Evolutionary conservation across 371 early-diverging fungal species (phyloP), one percentile per base, ranked within the genome.

Genomic region (Apophysomyces ossiformis): DNA sequence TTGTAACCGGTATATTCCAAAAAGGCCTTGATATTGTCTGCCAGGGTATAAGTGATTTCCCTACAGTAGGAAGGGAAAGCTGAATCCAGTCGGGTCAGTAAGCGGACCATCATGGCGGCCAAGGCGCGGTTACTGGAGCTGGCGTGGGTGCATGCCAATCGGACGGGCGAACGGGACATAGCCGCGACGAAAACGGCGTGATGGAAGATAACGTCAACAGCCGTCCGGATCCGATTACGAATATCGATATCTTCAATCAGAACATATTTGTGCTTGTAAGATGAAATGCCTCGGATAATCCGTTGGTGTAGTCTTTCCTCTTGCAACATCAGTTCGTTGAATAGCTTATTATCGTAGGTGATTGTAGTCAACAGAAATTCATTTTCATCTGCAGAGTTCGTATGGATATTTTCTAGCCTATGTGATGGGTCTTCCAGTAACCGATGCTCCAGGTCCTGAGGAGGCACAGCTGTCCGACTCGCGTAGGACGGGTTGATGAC

Each of bases 11-110:
- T 77, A 43, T 81, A 81, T 65, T 81, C 82, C 62, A 81, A 60
- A 64, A 78, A 81, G 2, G 82, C 82, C 56, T 81, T 81, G 43
- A 81, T 75, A 37, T 81, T 71, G 37, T 81, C 82, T n/a, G 82
- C 76, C 26, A 78, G 56, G 15, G 82, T 81, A 61, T 74, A 81
- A 4, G 82, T 78, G 41, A 81, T 76, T 66, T 81, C 82, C 37
- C 75, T 70, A 60, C 77, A 72, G 58, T 78, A 77, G 16, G 73
- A 67, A 6, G 76, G 78, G 61, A 78, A 78, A 7, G 78, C 75
- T 0, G 67, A 60, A 58, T 81, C 82, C 12, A 81, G 57, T 21
- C 73, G 67, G 16, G 73, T 72, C 38, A 81, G 60, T 15, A 81
- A 63, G 0, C 76, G 75, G 4, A 78, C 77, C 69, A 76, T 67